Percentiles rank a stretch among this genome's conserved stretches.
These are phyloP conservation scores for Aspergillus caelatus DNA, from an alignment of 2,329 filamentous ascomycete species.

Conservation along the genomic window DNA sequence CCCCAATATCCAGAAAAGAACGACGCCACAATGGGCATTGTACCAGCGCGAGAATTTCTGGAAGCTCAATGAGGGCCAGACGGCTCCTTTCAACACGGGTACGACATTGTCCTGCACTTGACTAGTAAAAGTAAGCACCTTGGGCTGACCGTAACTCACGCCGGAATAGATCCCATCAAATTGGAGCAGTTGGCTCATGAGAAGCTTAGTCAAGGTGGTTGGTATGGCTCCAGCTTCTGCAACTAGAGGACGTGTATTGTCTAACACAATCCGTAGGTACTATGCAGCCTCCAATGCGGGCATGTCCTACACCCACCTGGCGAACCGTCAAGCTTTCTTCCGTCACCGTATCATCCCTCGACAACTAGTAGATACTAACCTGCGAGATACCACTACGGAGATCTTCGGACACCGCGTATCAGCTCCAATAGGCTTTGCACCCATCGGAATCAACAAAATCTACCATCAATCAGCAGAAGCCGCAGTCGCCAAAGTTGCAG, in stretches of 20 bases:
- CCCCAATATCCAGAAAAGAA: constrained; percentile 53
- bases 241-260: background rate
- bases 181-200: constrained; percentile 62
- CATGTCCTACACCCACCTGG: constrained; percentile 49
- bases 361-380: constrained; percentile 64
- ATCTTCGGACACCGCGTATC: constrained; percentile 64
- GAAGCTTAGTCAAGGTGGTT: constrained; percentile 60
- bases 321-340: constrained; percentile 67
- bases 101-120: constrained; percentile 5
- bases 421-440: constrained; percentile 66
- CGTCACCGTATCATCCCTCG: constrained; percentile 64
- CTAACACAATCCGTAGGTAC: constrained; percentile 22
- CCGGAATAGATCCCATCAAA: constrained; percentile 51
- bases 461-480: constrained; percentile 63
- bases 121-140: background rate
- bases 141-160: background rate
- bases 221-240: constrained; percentile 34
- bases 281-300: constrained; percentile 44
- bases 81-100: constrained; percentile 57
- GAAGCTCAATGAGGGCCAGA: constrained; percentile 55
- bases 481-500: constrained; percentile 61
- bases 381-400: constrained; percentile 57
- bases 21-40: constrained; percentile 57
- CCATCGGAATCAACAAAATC: constrained; percentile 68
- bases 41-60: constrained; percentile 61